phyloP scores from a whole-genome alignment of 805 yeast species.

The Yueomyces sinensis region DNA sequence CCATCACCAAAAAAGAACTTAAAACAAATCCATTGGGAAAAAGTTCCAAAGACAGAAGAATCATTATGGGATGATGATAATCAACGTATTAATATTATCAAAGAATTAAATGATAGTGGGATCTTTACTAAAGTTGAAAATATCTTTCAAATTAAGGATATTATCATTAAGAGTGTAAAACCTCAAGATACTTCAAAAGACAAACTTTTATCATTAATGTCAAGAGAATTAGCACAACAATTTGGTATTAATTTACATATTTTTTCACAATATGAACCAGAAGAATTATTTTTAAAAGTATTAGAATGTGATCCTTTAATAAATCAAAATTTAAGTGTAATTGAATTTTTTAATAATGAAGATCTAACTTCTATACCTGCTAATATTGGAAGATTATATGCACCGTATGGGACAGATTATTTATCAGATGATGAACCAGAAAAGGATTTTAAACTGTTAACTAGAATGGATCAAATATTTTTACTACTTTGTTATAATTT shows the following conservation, averaged over 20 bases:
- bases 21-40: conserved; percentile 79
- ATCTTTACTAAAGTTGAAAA: conserved; percentile 51
- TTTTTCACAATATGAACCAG: conserved; percentile 39
- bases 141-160: conserved; percentile 40
- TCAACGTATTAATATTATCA: conserved; percentile 29
- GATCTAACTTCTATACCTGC: conserved; percentile 48
- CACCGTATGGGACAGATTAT: conserved; percentile 49
- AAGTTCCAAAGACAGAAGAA: conserved; percentile 40
- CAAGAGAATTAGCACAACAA: conserved; percentile 66
- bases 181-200: conserved; percentile 23
- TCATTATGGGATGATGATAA: conserved; percentile 49
- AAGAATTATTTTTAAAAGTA: conserved; percentile 40
- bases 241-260: conserved; percentile 67
- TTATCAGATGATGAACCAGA: conserved; percentile 20
- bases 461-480: conserved; percentile 58
- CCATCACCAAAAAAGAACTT: conserved; percentile 37
- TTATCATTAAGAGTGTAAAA: conserved; percentile 19
- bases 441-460: conserved; percentile 42
- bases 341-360: conserved; percentile 62
- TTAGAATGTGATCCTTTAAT: conserved; percentile 48
- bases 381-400: conserved; percentile 39
- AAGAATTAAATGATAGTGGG: conserved; percentile 43
- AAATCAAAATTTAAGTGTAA: conserved; percentile 38
- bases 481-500: conserved; percentile 56
- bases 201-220: conserved; percentile 40